Evolutionary conservation across 495 filamentous ascomycete species (phyloP).

Genomic region (Podospora pseudopauciseta): DNA sequence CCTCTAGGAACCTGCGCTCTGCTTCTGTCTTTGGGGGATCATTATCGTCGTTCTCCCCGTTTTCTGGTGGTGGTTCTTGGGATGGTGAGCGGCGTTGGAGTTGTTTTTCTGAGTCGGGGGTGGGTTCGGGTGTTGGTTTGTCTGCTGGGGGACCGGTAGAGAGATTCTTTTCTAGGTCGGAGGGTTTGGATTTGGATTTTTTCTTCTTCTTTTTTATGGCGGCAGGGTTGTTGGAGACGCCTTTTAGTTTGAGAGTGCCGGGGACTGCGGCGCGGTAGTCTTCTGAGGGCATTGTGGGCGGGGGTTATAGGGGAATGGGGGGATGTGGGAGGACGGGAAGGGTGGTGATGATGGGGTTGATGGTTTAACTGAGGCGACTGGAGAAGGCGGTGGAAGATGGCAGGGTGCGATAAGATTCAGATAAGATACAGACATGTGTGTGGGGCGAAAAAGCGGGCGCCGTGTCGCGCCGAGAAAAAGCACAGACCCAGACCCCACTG

Average conservation of each 20-base stretch:
- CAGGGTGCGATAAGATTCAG: background rate
- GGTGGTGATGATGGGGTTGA: constrained; percentile 10
- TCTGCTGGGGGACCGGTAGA: constrained; percentile 18
- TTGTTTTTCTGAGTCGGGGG: constrained; percentile 1
- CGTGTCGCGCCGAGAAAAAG: background rate
- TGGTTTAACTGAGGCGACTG: background rate
- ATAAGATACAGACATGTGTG: background rate
- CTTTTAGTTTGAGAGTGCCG: constrained; percentile 78
- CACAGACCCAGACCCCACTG: background rate
- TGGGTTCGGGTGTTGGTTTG: constrained; percentile 4
- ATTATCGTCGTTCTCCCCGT: constrained; percentile 20
- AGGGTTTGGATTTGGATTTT: constrained; percentile 50
- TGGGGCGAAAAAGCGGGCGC: background rate
- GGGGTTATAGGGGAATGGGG: background rate
- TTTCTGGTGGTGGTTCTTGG: constrained; percentile 16
- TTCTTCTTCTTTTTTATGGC: constrained; percentile 61
- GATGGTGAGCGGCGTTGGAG: background rate
- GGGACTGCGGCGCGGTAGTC: constrained; percentile 65
- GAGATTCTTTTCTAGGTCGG: constrained; percentile 38
- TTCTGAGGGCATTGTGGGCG: constrained; percentile 52
- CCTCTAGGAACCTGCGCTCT: constrained; percentile 76
- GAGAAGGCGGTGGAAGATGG: background rate
- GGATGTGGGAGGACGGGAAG: background rate
- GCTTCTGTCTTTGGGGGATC: constrained; percentile 71
- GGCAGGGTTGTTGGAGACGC: constrained; percentile 31